Base-by-base conservation (phyloP, 371 early-diverging fungal genomes). In the Coemansia sp. region DNA sequence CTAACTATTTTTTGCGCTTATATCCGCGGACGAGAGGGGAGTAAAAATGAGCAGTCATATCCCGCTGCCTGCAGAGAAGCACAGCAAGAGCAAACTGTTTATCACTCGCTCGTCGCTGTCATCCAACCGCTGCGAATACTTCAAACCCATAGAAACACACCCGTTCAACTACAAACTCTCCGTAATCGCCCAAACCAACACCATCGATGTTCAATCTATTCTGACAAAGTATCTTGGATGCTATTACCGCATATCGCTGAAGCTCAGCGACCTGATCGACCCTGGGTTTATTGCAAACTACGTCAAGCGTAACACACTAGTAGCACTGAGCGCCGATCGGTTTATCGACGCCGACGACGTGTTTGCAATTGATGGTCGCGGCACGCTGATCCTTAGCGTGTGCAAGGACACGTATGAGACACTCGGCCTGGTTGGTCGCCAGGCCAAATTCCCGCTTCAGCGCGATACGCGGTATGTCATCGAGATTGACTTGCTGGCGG, bases 81-180 rank as follows among this genome's bases (percentile, higher is more conserved):
- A 77, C 78, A 66, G 57, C 63, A 79, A 78, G 48, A 78, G 65
- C 72, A 78, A 78, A 57, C 65, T 78, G 5, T 75, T 55, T 47
- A 65, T 79, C 14, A 72, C 71, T 3, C 49, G 75, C 5, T 66
- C 70, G 6, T 45, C 61, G 5, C 57, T 78, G 38, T 10, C 38
- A 1, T 72, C 72, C 26, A 68, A 62, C 49, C 64, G 61, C 36
- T 43, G 43, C 16, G 72, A 71, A 31, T 62, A 66, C 34, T 8
- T 14, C 11, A 60, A 53, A 16, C 56, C 50, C 47, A 72, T 78
- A 33, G 62, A 65, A 40, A 66, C 63, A 0, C 77, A 77, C 39
- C 69, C 79, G 30, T 79, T 78, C 65, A 78, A 78, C 65, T 61
- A 78, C 57, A n/a, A 16, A 4, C n/a, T 47, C 9, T 9, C 47